These are phyloP conservation scores for Podaxis carcinomalis DNA, from an alignment of 768 basidiomycete genomes.

Conservation along the genomic window DNA sequence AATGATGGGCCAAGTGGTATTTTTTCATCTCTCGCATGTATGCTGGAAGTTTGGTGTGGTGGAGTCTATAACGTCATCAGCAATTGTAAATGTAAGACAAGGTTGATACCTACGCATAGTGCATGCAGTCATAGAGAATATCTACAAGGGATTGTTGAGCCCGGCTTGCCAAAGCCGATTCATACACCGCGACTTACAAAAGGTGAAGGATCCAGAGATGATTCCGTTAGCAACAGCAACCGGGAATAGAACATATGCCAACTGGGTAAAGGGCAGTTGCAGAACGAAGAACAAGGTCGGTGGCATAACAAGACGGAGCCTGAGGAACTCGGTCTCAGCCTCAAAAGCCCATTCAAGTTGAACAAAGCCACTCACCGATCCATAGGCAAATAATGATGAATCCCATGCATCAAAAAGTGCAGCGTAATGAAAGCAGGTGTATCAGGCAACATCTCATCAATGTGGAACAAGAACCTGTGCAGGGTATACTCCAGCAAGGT, in stretches of 20 bases:
- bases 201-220: constrained; percentile 77
- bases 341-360: background rate
- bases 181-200: constrained; percentile 47
- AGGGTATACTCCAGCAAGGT: constrained; percentile 89
- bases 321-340: constrained; percentile 21
- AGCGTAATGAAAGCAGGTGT: constrained; percentile 70
- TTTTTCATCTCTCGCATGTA: constrained; percentile 94
- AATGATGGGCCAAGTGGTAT: constrained; percentile 96
- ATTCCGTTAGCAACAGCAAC: constrained; percentile 84
- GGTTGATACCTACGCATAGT: constrained; percentile 69
- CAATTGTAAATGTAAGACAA: background rate
- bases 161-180: no score
- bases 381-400: constrained; percentile 98
- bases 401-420: constrained; percentile 91
- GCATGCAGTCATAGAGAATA: constrained; percentile 85
- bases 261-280: constrained; percentile 80
- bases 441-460: constrained; percentile 87
- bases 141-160: constrained; percentile 35
- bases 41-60: constrained; percentile 80
- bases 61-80: constrained; percentile 44
- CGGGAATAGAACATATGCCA: constrained; percentile 83
- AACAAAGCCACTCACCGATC: constrained; percentile 54
- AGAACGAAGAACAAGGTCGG: constrained; percentile 76
- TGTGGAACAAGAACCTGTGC: constrained; percentile 97
- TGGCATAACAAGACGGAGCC: constrained; percentile 95